Evolutionary conservation across 2,329 filamentous ascomycete species (phyloP).

Genomic region (Penicillium sp.): DNA sequence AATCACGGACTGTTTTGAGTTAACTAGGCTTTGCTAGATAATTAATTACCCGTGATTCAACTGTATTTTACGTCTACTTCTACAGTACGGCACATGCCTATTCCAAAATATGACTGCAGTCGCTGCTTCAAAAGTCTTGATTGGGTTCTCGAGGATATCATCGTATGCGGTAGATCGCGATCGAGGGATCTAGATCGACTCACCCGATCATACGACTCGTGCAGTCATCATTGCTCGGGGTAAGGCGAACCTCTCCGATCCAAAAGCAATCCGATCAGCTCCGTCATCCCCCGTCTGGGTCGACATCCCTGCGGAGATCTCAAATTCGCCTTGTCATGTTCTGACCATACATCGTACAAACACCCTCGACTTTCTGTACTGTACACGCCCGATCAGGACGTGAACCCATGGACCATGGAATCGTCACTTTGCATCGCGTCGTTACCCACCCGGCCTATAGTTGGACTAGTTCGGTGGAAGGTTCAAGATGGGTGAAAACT

Average conservation of each 20-base stretch:
- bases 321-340: conserved; percentile 1
- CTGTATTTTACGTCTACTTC: background rate
- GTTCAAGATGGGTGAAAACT: too few relatives aligned
- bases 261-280: background rate
- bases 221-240: background rate
- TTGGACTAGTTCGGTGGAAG: too few relatives aligned
- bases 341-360: conserved; percentile 7
- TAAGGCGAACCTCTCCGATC: background rate
- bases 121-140: too few relatives aligned
- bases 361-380: background rate
- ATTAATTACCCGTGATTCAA: background rate
- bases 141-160: too few relatives aligned
- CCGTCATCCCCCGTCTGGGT: background rate
- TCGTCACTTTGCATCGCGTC: too few relatives aligned
- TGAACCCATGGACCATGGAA: too few relatives aligned
- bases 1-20: background rate
- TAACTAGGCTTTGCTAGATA: too few relatives aligned
- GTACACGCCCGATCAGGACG: background rate
- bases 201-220: background rate
- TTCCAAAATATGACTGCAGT: too few relatives aligned
- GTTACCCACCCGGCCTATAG: too few relatives aligned
- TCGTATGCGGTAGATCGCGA: background rate
- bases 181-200: background rate
- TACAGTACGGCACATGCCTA: background rate
- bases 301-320: conserved; percentile 16